Evolutionary conservation across 2,329 filamentous ascomycete genomes (phyloP), one percentile per base, ranked within the genome.

Genomic region (Blumeriella jaapii): DNA sequence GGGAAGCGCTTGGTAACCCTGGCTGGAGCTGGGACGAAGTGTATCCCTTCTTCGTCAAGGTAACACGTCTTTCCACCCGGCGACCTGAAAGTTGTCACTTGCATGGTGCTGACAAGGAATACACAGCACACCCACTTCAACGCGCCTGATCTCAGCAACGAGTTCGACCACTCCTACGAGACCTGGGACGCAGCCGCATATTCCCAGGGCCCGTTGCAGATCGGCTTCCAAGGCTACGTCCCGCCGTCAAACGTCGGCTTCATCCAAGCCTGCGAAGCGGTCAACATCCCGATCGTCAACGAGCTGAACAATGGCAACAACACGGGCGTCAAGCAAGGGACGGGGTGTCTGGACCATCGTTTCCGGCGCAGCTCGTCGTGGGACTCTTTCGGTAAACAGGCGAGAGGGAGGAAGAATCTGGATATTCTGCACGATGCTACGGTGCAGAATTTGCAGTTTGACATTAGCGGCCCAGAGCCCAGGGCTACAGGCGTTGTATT

Each of bases 11-110:
- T 0, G 56, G 52, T 2, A 64, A 70, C 34, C 30, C 58, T 1
- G 50, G 55, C 2, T 73, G 67, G 57, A 59, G 58, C 39, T 67
- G 64, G 36, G 50, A 64, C 3, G 58, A 58, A 7, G 56, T 69
- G 18, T 53, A 63, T 11, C 62, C 62, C 2, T 72, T 63, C 50
- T 59, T 67, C 36, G 38, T 45, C 7, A 28, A 32, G 2, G 41
- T 44, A 36, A 45, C 42, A 3, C 22, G n/a, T n/a, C n/a, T n/a
- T n/a, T 18, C 31, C 34, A 17, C 56, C 55, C 2, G 55, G 56
- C 52, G 24, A 33, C 32, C 7, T 47, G 54, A n/a, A n/a, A n/a
- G n/a, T n/a, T n/a, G n/a, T n/a, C n/a, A n/a, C n/a, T n/a, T n/a
- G n/a, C n/a, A n/a, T n/a, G n/a, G 58, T 38, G 51, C 54, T 6